Base-by-base conservation (phyloP, 345 rosid species). In the Eucalyptus tenuipes region DNA sequence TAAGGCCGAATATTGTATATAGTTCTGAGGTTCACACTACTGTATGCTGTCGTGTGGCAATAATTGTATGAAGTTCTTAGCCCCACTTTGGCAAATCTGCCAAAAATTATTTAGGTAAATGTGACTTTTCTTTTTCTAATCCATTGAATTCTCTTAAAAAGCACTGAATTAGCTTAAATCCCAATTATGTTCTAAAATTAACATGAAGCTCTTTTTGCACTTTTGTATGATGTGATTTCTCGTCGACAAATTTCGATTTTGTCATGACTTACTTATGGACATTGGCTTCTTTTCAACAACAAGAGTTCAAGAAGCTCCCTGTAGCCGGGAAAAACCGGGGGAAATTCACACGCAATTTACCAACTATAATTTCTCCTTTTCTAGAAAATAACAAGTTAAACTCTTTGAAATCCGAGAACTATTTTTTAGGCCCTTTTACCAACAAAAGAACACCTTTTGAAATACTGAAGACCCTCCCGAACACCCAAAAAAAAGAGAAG, bases 211-310 rank as follows among this genome's bases (percentile, higher is more conserved):
- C 2, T 64, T 64, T 29, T 7, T 3, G 5, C 37, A 10, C 29
- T 61, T 0, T 15, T 61, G 8, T 29, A 61, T 29, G 18, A 14
- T 2, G 4, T 24, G n/a, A 25, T 25, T 24, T 24, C 2, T 59
- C 1, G 24, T 55, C 0, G 27, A 55, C 29, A 55, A 22, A 55
- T 55, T 55, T 55, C 13, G 12, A 24, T 55, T 55, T 55, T 24
- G 57, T 55, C 29, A 55, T 0, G 29, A 24, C 29, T 0, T 10
- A 55, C 13, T 55, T 24, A 1, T 53, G 10, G 59, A 20, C 25
- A 3, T 53, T 8, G 11, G 57, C 57, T 53, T 18, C 2, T 16
- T 50, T 53, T 24, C 61, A 55, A 55, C 29, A 0, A 8, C 29
- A 24, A 55, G 29, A 55, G 61, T 55, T 55, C 29, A 24, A 22